These are phyloP conservation scores for Microcos paniculata DNA, from an alignment of 345 rosid species.

Conservation along the genomic window DNA sequence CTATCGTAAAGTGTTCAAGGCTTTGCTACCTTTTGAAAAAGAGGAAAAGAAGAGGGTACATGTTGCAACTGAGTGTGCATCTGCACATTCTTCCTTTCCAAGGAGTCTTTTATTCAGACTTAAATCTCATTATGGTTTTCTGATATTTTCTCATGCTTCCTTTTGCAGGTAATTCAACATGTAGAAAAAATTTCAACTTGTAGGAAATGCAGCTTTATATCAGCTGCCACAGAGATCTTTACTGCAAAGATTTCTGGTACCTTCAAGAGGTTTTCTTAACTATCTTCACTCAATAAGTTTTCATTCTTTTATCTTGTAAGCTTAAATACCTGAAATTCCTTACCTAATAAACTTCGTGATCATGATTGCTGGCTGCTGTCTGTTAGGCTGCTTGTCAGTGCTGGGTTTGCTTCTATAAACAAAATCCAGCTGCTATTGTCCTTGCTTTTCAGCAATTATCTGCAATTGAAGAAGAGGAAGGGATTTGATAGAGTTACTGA, in stretches of 20 bases:
- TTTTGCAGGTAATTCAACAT: slow-evolving; percentile 61
- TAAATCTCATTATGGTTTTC: background rate
- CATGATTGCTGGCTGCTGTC: slow-evolving; percentile 3
- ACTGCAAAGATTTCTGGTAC: slow-evolving; percentile 93
- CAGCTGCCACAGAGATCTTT: slow-evolving; percentile 81
- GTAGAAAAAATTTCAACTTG: slow-evolving; percentile 68
- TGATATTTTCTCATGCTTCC: slow-evolving; percentile 17
- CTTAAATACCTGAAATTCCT: background rate
- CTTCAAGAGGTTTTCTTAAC: slow-evolving; percentile 73
- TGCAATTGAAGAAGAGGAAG: background rate
- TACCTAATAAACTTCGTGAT: background rate
- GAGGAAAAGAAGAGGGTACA: slow-evolving; percentile 82
- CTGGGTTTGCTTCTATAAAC: background rate
- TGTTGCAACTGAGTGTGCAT: slow-evolving; percentile 2
- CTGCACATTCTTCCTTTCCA: background rate
- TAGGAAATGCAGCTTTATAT: slow-evolving; percentile 76
- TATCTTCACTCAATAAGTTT: slow-evolving; percentile 13
- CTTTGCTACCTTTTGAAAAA: slow-evolving; percentile 78
- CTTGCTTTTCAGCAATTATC: background rate
- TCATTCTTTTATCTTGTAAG: background rate
- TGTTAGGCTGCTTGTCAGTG: background rate
- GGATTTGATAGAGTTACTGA: slow-evolving; percentile 1
- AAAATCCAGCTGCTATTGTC: background rate
- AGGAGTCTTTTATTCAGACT: background rate
- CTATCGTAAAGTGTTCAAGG: slow-evolving; percentile 85